Base-by-base conservation (phyloP, 805 yeast species). In the Pichia nanzhaoensis region DNA sequence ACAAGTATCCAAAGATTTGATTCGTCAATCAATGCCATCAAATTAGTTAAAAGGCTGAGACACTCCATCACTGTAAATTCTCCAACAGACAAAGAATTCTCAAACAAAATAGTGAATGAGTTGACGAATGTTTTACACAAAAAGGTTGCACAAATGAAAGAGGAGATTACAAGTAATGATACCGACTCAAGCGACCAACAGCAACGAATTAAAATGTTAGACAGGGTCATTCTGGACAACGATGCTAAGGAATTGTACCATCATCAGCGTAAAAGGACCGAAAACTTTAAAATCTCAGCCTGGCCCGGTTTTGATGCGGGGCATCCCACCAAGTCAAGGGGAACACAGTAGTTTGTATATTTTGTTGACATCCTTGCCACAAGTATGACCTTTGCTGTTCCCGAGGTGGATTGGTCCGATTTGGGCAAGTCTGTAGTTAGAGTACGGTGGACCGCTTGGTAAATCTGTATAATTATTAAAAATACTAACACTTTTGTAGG, bases 281-380 rank as follows among this genome's bases (percentile, higher is more conserved):
- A 44, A 12, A 34, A 37, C 21, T 37, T 43, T 6, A 59, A 57
- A 37, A 67, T 70, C 31, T 51, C 63, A 34, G 75, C 86, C 1
- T 80, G 86, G 86, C 86, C 86, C 0, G 84, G 85, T 0, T 70
- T 77, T 13, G 73, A 80, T 52, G 84, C 78, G 52, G 82, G 83
- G 0, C 86, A 80, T 57, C 84, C 84, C 2, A 57, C 37, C 53
- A 52, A 45, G 24, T 38, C 40, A 18, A 37, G 31, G 38, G 39
- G 22, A 30, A 22, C 37, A 22, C 33, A 24, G 5, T 19, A 13
- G 3, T 18, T 21, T 16, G 12, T 8, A 12, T 18, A 5, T 10
- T 1, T 17, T 17, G 3, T 14, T 20, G 20, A 20, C 30, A 24
- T 10, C 28, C 28, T 24, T 24, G 28, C 10, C 10, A n/a, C n/a